phyloP scores from a whole-genome alignment of 441 rosid genomes.

The Capsella rubella region DNA sequence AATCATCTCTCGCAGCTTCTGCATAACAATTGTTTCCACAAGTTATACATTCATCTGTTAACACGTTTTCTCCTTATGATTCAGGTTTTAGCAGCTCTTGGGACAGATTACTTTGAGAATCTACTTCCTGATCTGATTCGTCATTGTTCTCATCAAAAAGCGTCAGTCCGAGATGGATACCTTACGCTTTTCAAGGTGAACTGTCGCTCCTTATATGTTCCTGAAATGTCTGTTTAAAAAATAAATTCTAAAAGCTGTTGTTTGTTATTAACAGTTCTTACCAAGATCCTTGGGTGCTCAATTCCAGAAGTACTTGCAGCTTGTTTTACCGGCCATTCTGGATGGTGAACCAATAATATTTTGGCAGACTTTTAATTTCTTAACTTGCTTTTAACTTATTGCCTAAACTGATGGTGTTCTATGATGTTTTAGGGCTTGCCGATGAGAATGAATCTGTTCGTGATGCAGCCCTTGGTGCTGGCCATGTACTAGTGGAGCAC shows the following conservation, averaged over 20 bases:
- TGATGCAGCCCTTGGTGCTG: slow-evolving; percentile 99
- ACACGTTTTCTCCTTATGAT: slow-evolving; percentile 23
- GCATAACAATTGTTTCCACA: slow-evolving; percentile 6
- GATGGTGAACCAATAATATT: slow-evolving; percentile 65
- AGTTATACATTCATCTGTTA: slow-evolving; percentile 17
- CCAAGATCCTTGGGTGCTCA: slow-evolving; percentile 96
- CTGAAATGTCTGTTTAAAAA: neutral
- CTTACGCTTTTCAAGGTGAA: slow-evolving; percentile 94
- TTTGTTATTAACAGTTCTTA: slow-evolving; percentile 65
- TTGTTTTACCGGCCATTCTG: slow-evolving; percentile 90
- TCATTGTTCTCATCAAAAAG: slow-evolving; percentile 92
- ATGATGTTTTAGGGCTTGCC: slow-evolving; percentile 76
- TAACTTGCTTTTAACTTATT: slow-evolving; percentile 32
- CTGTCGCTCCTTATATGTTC: slow-evolving; percentile 4
- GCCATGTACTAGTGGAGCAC: slow-evolving; percentile 99
- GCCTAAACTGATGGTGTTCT: slow-evolving; percentile 16
- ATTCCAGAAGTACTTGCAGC: slow-evolving; percentile 92
- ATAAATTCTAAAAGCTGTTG: slow-evolving; percentile 28
- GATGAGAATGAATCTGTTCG: slow-evolving; percentile 99
- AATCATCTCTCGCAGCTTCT: slow-evolving; percentile 21
- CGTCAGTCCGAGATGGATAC: slow-evolving; percentile 96
- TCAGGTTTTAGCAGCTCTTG: slow-evolving; percentile 89
- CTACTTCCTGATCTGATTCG: slow-evolving; percentile 93
- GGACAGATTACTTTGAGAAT: slow-evolving; percentile 64
- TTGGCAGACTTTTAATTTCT: slow-evolving; percentile 27